Base-by-base conservation (phyloP, 1,139 yeast species). In the Wickerhamomyces sp. region DNA sequence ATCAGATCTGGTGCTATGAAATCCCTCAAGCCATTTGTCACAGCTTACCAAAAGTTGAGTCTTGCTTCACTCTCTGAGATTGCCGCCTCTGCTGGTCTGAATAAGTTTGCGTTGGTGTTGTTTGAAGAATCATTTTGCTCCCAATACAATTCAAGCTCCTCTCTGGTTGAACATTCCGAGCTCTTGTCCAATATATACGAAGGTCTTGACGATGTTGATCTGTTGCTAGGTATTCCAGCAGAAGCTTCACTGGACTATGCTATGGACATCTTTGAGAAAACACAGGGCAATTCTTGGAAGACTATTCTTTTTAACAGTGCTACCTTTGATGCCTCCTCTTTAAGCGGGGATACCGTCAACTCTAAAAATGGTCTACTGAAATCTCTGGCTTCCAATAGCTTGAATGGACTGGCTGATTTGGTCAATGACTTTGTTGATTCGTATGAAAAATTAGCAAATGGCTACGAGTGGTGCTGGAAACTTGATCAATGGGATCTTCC, bases 401-500 rank as follows among this genome's bases (percentile, higher is more conserved):
- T 72, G 41, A 54, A 64, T 32, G 81, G 82, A 0, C 51, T 72
- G 2, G 68, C 84, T 0, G 62, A 63, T 24, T 39, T 64, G 21
- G 52, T 61, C 11, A 53, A 58, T 27, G 54, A 52, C 17, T 38
- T 29, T 38, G 52, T 26, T 16, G 40, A 45, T 6, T 29, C 43
- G 1, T 36, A 37, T 4, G 37, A 49, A 6, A 36, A 45, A 5
- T 43, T 46, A 4, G 25, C 30, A 7, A 42, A 40, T 11, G 35
- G 43, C 11, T 70, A 62, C 42, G 64, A 72, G 35, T 72, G 81
- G 70, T 70, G 78, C 1, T 85, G 94, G 94, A 81, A 80, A 50
- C 58, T 85, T 25, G 72, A 68, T 35, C 68, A 71, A 33, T 86
- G 95, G 95, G 81, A 78, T 38, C 39, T 80, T 5, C 84, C 91